Evolutionary conservation across 805 yeast species (phyloP).

Genomic region (Blastobotrys terrestris): DNA sequence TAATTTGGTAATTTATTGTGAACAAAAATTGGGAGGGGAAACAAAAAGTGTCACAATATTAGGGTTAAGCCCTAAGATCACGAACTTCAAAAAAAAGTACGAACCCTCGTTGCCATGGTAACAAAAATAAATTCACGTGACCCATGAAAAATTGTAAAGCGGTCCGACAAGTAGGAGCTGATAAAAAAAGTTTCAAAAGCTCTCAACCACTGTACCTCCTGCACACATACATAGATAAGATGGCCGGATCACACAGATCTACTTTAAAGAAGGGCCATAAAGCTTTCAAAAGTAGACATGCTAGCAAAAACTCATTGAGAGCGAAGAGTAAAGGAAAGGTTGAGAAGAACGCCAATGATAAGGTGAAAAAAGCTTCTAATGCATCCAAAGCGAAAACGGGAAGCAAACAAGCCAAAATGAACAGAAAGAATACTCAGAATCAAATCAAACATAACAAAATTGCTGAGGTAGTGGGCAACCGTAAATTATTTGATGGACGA

Average conservation of each 20-base stretch:
- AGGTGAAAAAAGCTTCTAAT: conserved; percentile 56
- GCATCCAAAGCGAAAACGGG: conserved; percentile 5
- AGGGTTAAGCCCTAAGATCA: neutral
- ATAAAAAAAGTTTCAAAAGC: neutral
- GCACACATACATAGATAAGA: neutral
- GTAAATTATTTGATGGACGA: conserved; percentile 73
- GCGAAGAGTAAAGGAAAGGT: conserved; percentile 77
- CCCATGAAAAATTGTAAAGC: neutral
- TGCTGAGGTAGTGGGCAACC: conserved; percentile 46
- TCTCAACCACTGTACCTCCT: neutral
- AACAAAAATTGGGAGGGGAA: neutral
- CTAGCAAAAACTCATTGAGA: conserved; percentile 82
- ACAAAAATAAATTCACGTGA: neutral
- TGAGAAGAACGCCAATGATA: conserved; percentile 69
- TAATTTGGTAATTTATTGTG: neutral
- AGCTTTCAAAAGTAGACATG: conserved; percentile 85
- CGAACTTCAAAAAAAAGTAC: neutral
- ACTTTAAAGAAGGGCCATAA: conserved; percentile 81
- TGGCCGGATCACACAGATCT: conserved; percentile 53
- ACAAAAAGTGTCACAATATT: neutral
- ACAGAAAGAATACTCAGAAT: conserved; percentile 70
- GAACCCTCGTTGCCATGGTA: neutral
- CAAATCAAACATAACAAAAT: conserved; percentile 76
- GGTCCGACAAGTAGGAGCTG: neutral
- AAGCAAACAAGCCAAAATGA: conserved; percentile 41